phyloP scores from a whole-genome alignment of 345 rosid species.

The Melastoma malabathricum region DNA sequence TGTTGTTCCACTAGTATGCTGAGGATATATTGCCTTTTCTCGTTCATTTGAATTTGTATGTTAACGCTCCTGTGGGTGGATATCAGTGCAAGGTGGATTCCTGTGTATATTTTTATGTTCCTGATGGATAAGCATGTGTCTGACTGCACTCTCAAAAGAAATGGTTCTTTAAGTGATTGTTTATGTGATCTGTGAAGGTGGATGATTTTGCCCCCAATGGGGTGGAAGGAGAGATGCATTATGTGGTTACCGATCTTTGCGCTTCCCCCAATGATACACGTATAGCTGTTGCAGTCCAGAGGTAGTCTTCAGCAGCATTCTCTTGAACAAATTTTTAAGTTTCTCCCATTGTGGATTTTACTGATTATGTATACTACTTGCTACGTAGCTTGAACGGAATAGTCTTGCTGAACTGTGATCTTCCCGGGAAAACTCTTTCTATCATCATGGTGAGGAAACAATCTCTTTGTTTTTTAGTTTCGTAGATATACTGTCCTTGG shows the following conservation, averaged over 20 bases:
- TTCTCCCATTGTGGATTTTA: background rate
- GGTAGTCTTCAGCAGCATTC: constrained; percentile 24
- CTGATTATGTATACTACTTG: constrained; percentile 7
- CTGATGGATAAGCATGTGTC: no score
- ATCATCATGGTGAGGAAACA: constrained; percentile 39
- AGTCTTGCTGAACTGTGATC: constrained; percentile 45
- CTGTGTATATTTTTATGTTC: no score
- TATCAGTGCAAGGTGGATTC: no score
- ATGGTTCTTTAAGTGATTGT: constrained; percentile 3
- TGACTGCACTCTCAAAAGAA: no score
- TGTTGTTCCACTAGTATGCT: no score
- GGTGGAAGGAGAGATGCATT: constrained; percentile 26
- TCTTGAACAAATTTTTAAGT: background rate
- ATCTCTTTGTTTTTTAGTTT: background rate
- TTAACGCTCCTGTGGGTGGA: no score
- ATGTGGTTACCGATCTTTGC: constrained; percentile 51
- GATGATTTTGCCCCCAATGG: constrained; percentile 28
- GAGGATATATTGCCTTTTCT: background rate
- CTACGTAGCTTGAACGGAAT: constrained; percentile 63
- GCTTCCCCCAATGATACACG: constrained; percentile 28
- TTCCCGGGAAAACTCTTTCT: constrained; percentile 38
- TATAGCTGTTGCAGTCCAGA: constrained; percentile 67
- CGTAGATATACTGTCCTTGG: no score
- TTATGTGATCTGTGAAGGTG: constrained; percentile 39
- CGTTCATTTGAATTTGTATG: background rate